Base-by-base conservation (phyloP, 441 rosid species). In the Adansonia gregorii region DNA sequence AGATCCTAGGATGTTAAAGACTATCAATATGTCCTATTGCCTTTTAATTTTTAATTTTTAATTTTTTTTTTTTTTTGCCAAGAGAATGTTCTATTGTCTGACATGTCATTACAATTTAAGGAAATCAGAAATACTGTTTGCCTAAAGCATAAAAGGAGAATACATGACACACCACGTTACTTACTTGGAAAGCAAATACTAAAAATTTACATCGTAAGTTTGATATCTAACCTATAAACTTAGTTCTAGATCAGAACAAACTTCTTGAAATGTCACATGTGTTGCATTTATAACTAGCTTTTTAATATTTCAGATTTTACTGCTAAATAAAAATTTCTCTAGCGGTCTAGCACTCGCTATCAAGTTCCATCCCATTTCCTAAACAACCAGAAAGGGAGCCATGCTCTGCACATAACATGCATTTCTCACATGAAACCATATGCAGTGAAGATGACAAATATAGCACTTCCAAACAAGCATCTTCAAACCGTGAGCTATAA, bases 1-100 rank as follows among this genome's bases (percentile, higher is more conserved):
- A 67, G 39, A 67, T 45, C 8, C 31, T 17, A 67, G 54, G 0
- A 67, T 45, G 72, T 67, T 24, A 45, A 67, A 67, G 55, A 46
- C 35, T 20, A 67, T 2, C 5, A 1, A 17, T 35, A 39, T 45
- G 31, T 19, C 31, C 17, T 52, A 35, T 35, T 35, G 39, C 4
- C 39, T 35, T 35, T 35, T 35, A 31, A 1, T 35, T 35, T 3
- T 35, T 35, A 3, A 35, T 35, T 35, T 35, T 35, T 27, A 0
- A 27, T 27, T 27, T 27, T 27, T 27, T 35, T 35, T 12, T 4
- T 41, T 41, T 11, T 27, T 8, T 4, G 12, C 67, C 2, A 5
- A 61, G 41, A 61, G 17, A 61, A 61, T 41, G 45, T 41, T 6
- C 6, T 41, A 41, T 41, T 41, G 45, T 41, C 45, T 41, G 45